Evolutionary conservation across 495 filamentous ascomycete species (phyloP).

Genomic region (Cladorrhinum samala): DNA sequence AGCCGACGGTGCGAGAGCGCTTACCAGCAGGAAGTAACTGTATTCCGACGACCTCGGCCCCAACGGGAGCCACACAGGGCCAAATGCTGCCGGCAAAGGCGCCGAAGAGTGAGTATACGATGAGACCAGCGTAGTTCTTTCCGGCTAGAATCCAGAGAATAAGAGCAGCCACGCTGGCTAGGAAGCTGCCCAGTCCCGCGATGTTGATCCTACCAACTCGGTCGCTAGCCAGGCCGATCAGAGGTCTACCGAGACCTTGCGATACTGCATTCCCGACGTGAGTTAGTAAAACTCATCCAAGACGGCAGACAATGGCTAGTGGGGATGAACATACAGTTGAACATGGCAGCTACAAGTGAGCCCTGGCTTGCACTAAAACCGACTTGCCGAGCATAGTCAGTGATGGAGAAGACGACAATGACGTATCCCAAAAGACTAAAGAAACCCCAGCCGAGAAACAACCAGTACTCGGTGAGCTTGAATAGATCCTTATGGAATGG

Average conservation of each 20-base stretch:
- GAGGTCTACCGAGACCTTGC: constrained; percentile 48
- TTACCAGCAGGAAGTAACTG: constrained; percentile 59
- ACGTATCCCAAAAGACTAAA: constrained; percentile 69
- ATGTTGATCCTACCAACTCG: constrained; percentile 61
- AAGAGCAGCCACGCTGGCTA: constrained; percentile 55
- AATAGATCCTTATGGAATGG: constrained; percentile 61
- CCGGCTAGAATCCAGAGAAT: constrained; percentile 64
- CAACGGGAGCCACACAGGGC: constrained; percentile 66
- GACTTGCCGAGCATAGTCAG: constrained; percentile 58
- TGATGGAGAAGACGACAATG: constrained; percentile 64
- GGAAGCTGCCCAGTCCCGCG: constrained; percentile 52
- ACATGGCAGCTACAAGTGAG: constrained; percentile 61
- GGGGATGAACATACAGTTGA: constrained; percentile 53
- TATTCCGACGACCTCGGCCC: constrained; percentile 72
- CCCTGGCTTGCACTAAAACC: constrained; percentile 62
- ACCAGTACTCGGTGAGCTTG: constrained; percentile 52
- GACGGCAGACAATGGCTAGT: constrained; percentile 7
- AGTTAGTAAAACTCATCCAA: neutral
- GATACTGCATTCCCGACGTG: constrained; percentile 23
- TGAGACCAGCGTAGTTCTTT: constrained; percentile 56
- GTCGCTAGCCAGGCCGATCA: constrained; percentile 65
- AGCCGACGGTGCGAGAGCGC: constrained; percentile 1
- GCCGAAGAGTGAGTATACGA: constrained; percentile 67
- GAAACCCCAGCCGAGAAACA: constrained; percentile 62
- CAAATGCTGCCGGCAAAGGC: constrained; percentile 68